Conservation (phyloP, 116 monocot species). For the Zostera marina region DNA sequence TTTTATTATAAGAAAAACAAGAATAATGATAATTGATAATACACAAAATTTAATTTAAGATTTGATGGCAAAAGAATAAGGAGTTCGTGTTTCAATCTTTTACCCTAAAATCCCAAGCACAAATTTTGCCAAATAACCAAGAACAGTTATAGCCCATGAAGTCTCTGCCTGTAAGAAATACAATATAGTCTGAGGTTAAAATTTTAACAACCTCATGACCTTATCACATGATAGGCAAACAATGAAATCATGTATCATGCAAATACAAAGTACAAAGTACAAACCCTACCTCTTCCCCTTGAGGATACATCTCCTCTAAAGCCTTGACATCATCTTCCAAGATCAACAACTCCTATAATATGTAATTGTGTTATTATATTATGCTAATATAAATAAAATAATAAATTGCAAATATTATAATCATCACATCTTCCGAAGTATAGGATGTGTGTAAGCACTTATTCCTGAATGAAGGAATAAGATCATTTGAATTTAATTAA, state of each 20-base stretch:
- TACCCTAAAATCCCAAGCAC: conserved; percentile 59
- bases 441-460: background rate
- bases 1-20: too few relatives aligned
- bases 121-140: conserved; percentile 70
- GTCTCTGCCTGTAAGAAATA: conserved; percentile 47
- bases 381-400: too few relatives aligned
- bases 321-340: conserved; percentile 92
- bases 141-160: conserved; percentile 76
- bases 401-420: background rate
- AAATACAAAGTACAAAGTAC: background rate
- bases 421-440: background rate
- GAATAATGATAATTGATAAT: too few relatives aligned
- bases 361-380: background rate
- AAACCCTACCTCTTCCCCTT: conserved; percentile 67
- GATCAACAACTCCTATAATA: conserved; percentile 64
- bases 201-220: background rate
- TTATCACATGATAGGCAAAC: background rate
- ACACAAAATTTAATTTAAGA: too few relatives aligned
- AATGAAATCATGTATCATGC: background rate
- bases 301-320: conserved; percentile 97
- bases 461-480: background rate
- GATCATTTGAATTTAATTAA: background rate
- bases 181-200: background rate
- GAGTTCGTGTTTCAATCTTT: background rate
- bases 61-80: too few relatives aligned